Evolutionary conservation across 768 basidiomycete genomes (phyloP), one percentile per base, ranked within the genome.

Genomic region (Tricholoma flavovirens): DNA sequence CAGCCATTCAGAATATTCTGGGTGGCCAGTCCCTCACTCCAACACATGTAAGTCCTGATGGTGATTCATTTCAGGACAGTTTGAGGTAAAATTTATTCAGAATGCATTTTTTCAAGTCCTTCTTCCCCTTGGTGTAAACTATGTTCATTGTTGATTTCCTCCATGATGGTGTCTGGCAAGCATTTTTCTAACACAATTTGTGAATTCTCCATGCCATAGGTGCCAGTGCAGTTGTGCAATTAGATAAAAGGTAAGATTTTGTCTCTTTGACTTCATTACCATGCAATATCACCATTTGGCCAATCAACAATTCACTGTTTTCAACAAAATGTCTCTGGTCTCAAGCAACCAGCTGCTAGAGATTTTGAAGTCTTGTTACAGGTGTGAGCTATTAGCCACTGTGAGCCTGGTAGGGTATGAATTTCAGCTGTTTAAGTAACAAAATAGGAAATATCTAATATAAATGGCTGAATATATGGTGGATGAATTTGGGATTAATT

Each of bases 311-410:
- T 76, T 2, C 56, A 67, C 0, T 60, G 51, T 24, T 76, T 75
- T 49, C 21, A 48, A 4, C 49, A 56, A 17, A 73, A 77, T 60
- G 69, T 65, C 0, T 69, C 72, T 1, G 65, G 64, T 9, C 66
- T 77, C 64, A 71, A 70, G 26, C 58, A 63, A 21, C 54, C 73
- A 1, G 72, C 70, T 2, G 76, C 71, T 0, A 59, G 65, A 8
- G 73, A 78, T 38, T 77, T 67, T 49, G 70, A 77, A 30, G 75
- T 77, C 48, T 55, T 76, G 0, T 56, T 77, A 0, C 75, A 75
- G 60, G 69, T 38, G 15, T 38, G 36, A 38, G 36, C 15, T 38
- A 38, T 17, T 38, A n/a, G n/a, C n/a, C n/a, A n/a, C n/a, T n/a
- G n/a, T n/a, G n/a, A n/a, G n/a, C n/a, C n/a, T n/a, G n/a, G n/a